Conservation (phyloP, 345 rosid genomes). For the Euphorbia peplus region DNA sequence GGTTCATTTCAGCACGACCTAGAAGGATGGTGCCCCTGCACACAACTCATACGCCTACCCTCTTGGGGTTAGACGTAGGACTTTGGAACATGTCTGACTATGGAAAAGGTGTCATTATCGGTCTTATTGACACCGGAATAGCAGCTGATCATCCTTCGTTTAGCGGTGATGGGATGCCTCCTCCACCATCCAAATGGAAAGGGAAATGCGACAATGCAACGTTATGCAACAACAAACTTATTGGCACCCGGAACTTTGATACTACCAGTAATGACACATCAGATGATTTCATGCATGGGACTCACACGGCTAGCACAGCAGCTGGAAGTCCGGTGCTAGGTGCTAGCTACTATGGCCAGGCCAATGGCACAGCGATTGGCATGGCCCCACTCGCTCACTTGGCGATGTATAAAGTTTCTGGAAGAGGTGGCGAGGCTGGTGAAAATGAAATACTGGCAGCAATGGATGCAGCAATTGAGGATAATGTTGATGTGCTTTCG, state of each 20-base stretch:
- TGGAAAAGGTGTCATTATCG: slow-evolving; percentile 22
- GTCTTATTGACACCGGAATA: slow-evolving; percentile 21
- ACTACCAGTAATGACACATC: not conserved
- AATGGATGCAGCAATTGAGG: slow-evolving; percentile 48
- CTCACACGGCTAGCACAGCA: slow-evolving; percentile 27
- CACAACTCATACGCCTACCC: slow-evolving; percentile 15
- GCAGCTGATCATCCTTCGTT: slow-evolving; percentile 23
- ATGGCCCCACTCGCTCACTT: slow-evolving; percentile 42
- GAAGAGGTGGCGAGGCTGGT: slow-evolving; percentile 23
- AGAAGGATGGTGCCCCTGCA: slow-evolving; percentile 23
- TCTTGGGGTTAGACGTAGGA: slow-evolving; percentile 21
- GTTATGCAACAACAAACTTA: slow-evolving; percentile 18
- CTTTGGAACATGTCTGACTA: slow-evolving; percentile 17
- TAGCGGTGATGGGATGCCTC: slow-evolving; percentile 24
- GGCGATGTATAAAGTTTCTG: slow-evolving; percentile 64
- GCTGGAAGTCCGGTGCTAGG: slow-evolving; percentile 51
- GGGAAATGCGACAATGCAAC: slow-evolving; percentile 22
- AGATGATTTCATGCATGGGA: slow-evolving; percentile 27
- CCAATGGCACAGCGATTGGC: slow-evolving; percentile 49
- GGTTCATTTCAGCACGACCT: no score
- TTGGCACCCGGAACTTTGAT: slow-evolving; percentile 7
- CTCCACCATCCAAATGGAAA: slow-evolving; percentile 24
- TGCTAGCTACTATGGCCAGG: slow-evolving; percentile 28
- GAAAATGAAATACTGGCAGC: slow-evolving; percentile 63
- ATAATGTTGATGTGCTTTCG: slow-evolving; percentile 48